Conservation (phyloP, 352 stramenopile genomes). For the Globisporangium echinulatum region DNA sequence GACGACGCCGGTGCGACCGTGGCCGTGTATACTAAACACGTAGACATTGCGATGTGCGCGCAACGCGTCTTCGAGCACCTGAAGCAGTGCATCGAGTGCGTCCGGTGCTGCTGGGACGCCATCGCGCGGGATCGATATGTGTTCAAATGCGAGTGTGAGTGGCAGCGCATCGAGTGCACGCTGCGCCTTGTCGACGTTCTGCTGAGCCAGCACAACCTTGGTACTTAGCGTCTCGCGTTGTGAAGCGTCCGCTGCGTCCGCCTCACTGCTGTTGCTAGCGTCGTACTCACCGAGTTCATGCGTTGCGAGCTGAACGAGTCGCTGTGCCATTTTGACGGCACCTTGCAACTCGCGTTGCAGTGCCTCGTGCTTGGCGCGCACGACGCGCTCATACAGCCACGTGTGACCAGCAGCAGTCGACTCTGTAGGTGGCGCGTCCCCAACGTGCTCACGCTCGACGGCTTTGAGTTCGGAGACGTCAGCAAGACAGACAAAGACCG, state of each 20-base stretch:
- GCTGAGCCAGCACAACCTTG: constrained; percentile 40
- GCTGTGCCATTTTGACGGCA: constrained; percentile 30
- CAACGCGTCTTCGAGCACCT: constrained; percentile 38
- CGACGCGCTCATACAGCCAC: constrained; percentile 47
- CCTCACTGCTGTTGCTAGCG: neutral
- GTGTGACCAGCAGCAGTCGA: neutral
- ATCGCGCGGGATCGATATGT: constrained; percentile 49
- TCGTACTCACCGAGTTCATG: constrained; percentile 18
- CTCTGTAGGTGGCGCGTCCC: neutral
- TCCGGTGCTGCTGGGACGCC: constrained; percentile 12
- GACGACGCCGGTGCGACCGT: constrained; percentile 63
- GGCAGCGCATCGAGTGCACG: constrained; percentile 24
- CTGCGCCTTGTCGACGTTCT: constrained; percentile 33
- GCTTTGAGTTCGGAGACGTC: constrained; percentile 28
- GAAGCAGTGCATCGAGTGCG: constrained; percentile 23
- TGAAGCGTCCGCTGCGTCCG: constrained; percentile 7
- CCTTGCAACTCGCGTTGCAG: constrained; percentile 29
- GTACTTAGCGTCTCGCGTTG: constrained; percentile 29
- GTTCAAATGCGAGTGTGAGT: constrained; percentile 43
- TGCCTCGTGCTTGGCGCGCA: constrained; percentile 38
- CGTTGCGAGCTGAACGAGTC: constrained; percentile 37
- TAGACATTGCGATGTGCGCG: constrained; percentile 55
- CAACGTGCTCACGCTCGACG: constrained; percentile 8
- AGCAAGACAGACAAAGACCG: constrained; percentile 62
- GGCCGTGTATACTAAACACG: constrained; percentile 66